A percentile compares a stretch with the other conserved stretches of the same genome.
phyloP scores from a whole-genome alignment of 345 rosid genomes.

The Physaria fendleri region DNA sequence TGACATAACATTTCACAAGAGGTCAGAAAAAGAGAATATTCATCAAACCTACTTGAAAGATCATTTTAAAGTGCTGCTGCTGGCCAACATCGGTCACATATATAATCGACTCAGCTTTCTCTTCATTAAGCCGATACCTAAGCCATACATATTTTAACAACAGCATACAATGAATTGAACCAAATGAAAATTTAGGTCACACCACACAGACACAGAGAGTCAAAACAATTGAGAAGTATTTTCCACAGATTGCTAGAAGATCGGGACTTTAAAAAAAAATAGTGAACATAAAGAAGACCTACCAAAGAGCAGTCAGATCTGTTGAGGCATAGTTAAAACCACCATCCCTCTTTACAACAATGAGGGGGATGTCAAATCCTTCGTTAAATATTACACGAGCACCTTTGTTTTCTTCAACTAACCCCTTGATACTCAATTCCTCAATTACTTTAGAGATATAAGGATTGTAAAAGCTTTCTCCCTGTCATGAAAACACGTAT shows the following conservation, averaged over 20 bases:
- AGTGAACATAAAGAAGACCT: background rate
- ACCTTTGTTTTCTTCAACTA: too few species aligned
- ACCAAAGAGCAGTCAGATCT: background rate
- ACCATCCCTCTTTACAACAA: too few species aligned
- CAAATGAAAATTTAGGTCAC: background rate
- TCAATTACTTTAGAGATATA: too few species aligned
- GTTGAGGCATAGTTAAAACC: too few species aligned
- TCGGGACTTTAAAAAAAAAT: too few species aligned
- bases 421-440: too few species aligned
- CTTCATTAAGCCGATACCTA: slow-evolving; percentile 94
- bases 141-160: background rate
- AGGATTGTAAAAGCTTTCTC: too few species aligned
- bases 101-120: slow-evolving; percentile 92
- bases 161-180: slow-evolving; percentile 5
- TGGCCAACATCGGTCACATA: slow-evolving; percentile 98
- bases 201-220: background rate
- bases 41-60: slow-evolving; percentile 65
- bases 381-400: background rate
- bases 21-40: background rate
- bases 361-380: too few species aligned
- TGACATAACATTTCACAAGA: background rate
- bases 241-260: too few species aligned
- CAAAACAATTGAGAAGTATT: background rate
- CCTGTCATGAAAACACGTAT: too few species aligned
- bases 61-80: slow-evolving; percentile 87